These are phyloP conservation scores for Sporothrix brunneoviolacea DNA, from an alignment of 2,329 filamentous ascomycete genomes.

Conservation along the genomic window DNA sequence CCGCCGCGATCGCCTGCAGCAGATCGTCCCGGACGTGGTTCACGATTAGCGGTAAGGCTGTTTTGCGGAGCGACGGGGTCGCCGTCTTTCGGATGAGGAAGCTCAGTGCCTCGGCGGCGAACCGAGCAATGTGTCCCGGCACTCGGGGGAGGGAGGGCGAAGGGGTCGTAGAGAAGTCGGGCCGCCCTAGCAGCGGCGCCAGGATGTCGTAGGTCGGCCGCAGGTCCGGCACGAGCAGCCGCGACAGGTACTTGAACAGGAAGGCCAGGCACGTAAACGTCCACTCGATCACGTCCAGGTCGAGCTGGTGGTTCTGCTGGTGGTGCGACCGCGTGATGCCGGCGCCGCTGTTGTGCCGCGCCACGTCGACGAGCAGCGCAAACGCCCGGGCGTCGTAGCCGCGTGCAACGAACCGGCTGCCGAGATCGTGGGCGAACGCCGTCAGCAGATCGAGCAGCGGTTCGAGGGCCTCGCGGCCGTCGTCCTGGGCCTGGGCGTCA, in stretches of 20 bases:
- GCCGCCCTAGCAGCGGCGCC: conserved; percentile 75
- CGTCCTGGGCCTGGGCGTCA: conserved; percentile 37
- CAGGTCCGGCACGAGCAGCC: conserved; percentile 77
- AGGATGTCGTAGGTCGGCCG: conserved; percentile 78
- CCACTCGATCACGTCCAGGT: conserved; percentile 93
- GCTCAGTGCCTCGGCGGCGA: conserved; percentile 90
- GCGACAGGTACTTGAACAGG: conserved; percentile 93
- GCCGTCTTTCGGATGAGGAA: conserved; percentile 89
- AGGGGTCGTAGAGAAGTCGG: conserved; percentile 23
- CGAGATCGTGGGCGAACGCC: conserved; percentile 91
- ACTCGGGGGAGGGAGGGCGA: conserved; percentile 40
- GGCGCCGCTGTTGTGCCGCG: conserved; percentile 28
- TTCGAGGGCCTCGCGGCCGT: conserved; percentile 75
- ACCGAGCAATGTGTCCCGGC: conserved; percentile 81
- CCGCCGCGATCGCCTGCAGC: conserved; percentile 18
- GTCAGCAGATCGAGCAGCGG: conserved; percentile 82
- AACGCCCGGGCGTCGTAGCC: conserved; percentile 69
- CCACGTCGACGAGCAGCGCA: conserved; percentile 68
- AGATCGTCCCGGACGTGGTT: conserved; percentile 67
- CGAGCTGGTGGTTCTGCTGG: conserved; percentile 55
- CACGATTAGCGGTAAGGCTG: conserved; percentile 64
- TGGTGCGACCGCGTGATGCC: conserved; percentile 10
- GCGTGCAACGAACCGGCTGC: conserved; percentile 70
- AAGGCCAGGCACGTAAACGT: conserved; percentile 91
- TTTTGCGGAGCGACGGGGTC: conserved; percentile 61